Evolutionary conservation across 352 stramenopile genomes (phyloP), one percentile per base, ranked within the genome.

Genomic region (Phytophthora foliorum): DNA sequence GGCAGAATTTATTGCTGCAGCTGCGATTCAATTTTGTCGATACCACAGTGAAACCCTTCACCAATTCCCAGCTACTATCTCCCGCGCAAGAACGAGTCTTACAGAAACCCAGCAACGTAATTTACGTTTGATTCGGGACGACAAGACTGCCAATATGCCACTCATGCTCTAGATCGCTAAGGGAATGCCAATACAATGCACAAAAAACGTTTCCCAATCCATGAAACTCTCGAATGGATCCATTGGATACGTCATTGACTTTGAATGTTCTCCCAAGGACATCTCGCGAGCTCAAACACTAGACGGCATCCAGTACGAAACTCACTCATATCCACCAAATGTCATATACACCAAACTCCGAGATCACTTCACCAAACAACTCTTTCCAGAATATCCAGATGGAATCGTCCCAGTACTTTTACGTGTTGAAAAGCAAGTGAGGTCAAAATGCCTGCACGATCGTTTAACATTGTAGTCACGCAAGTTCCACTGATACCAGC

Each of bases 61-160:
- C 24, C 52, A 49, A 36, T 59, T 59, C 24, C 36, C 52, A 50
- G 34, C 34, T 11, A 41, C 34, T 11, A 41, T 11, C 34, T 6
- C 38, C 17, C 19, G 22, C 13, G 14, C 6, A 38, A 50, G 39
- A 22, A 22, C 22, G 1, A 48, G 27, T 13, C 52, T 49, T 41
- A n/a, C 36, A 21, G 22, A 39, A 25, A 7, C 36, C 3, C 13
- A 50, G 24, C 36, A 57, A 14, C 29, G 32, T 46, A 32, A 4
- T 49, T 31, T 39, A 13, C 34, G 4, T 17, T 17, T 41, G 34
- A 41, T 41, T 41, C 34, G 22, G 22, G 24, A 41, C 22, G 52
- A 59, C 24, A 25, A 59, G 36, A 38, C 21, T 16, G 36, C 14
- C 38, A 59, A 58, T 39, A 59, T 59, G 52, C 52, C 52, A 4